Conservation (phyloP, 768 basidiomycete species). For the Russula foetens region DNA sequence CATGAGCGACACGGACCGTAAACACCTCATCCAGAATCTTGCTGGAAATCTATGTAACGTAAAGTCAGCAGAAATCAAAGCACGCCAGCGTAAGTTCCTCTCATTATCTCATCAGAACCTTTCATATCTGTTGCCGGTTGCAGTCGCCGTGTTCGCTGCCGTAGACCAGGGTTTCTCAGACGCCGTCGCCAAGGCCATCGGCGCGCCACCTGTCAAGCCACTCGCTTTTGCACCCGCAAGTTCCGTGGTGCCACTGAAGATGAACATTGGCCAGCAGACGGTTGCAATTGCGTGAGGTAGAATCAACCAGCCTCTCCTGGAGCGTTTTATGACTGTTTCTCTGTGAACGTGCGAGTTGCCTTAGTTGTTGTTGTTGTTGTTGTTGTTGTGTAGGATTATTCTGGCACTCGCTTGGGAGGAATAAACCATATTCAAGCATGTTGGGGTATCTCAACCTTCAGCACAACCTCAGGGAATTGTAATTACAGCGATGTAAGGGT, state of each 20-base stretch:
- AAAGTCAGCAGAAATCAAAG: constrained; percentile 53
- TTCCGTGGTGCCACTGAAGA: constrained; percentile 46
- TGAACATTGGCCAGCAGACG: constrained; percentile 10
- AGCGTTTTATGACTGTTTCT: neutral
- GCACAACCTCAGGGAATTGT: too few species aligned
- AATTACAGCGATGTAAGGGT: too few species aligned
- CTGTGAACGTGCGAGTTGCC: neutral
- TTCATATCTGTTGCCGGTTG: constrained; percentile 40
- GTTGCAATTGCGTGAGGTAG: neutral
- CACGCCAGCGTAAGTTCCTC: constrained; percentile 51
- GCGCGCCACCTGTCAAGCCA: constrained; percentile 48
- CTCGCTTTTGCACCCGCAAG: constrained; percentile 51
- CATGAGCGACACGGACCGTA: constrained; percentile 51
- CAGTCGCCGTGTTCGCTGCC: constrained; percentile 34
- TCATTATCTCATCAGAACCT: neutral
- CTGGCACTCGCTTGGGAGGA: too few species aligned
- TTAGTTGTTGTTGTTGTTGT: neutral
- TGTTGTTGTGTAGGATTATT: neutral
- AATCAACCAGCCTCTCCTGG: neutral
- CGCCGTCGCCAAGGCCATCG: constrained; percentile 70
- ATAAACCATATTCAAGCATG: too few species aligned
- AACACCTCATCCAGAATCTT: constrained; percentile 60
- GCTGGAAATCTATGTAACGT: constrained; percentile 52
- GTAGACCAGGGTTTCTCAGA: constrained; percentile 70
- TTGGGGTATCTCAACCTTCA: too few species aligned